Evolutionary conservation across 2,329 filamentous ascomycete species (phyloP), one percentile per base, ranked within the genome.

Genomic region (Intubia oerlemansii): DNA sequence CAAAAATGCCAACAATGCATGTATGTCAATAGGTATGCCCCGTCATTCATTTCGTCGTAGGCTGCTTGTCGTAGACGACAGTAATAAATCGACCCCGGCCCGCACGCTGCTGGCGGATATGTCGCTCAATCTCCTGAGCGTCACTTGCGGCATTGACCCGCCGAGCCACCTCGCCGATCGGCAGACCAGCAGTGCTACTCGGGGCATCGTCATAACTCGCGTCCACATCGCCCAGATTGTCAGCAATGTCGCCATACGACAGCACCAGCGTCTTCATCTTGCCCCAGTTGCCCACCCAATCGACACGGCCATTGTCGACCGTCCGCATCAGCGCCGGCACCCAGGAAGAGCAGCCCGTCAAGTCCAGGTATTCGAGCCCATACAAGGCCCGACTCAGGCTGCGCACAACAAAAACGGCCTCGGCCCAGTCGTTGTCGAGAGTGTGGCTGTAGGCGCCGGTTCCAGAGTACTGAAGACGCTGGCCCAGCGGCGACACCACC

Each of bases 281-380:
- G 24, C 38, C 37, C 39, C 39, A 41, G 31, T 38, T 34, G 28
- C 37, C 36, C 19, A 46, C 48, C 64, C 64, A 69, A 38, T 69
- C 63, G 8, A 68, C 49, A 21, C 43, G 50, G 30, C 62, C 57
- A 21, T 55, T 51, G 17, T 54, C 54, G 0, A 50, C 53, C 3
- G 41, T 20, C 37, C 25, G 39, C 36, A 49, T 52, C 29, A 69
- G 45, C 8, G 60, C 62, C 27, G 49, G 47, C 33, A 54, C 52
- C 68, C 68, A 74, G 11, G 54, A 43, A 1, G 45, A 48, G 36
- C 68, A 73, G 2, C 67, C 68, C 1, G 62, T 68, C 22, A 74
- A 44, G 39, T 72, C 66, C 7, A 74, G 50, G 28, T 63, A 66
- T 41, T 71, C 65, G 2, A 74, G 52, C 12, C 58, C 46, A 39